Conservation (phyloP, 306 rosid species). For the Fragaria ananassa region DNA sequence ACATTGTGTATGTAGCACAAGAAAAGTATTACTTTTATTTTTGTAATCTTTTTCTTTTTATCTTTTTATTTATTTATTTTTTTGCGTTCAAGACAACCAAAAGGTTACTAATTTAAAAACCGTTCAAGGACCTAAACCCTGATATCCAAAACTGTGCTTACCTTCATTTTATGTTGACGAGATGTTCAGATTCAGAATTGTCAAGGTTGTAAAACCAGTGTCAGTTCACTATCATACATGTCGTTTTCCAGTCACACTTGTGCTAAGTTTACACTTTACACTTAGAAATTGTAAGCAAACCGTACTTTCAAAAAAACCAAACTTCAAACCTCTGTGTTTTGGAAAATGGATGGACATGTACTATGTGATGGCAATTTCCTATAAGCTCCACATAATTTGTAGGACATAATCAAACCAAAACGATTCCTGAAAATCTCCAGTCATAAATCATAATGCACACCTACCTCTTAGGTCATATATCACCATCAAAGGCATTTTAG, state of each 20-base stretch:
- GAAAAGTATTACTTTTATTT: too few relatives aligned
- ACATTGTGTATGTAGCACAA: too few relatives aligned
- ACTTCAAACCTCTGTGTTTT: background rate
- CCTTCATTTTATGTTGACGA: background rate
- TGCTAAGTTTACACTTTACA: background rate
- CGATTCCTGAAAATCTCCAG: background rate
- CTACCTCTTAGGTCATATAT: constrained; percentile 11
- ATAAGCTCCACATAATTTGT: background rate
- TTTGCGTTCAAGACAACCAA: too few relatives aligned
- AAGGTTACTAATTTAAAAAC: background rate
- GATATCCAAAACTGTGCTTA: background rate
- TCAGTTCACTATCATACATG: background rate
- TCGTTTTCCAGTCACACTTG: background rate
- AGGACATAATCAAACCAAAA: background rate
- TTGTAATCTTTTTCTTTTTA: too few relatives aligned
- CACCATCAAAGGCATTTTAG: constrained; percentile 4
- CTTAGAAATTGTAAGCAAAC: background rate
- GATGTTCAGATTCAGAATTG: too few relatives aligned
- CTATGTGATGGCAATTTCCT: background rate
- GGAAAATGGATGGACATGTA: background rate
- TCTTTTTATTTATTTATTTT: too few relatives aligned
- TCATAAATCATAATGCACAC: background rate
- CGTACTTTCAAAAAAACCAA: background rate
- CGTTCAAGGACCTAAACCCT: background rate
- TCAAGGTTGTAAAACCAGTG: background rate